Conservation (phyloP, 2,329 filamentous ascomycete species). For the Calonectria hawksworthii region DNA sequence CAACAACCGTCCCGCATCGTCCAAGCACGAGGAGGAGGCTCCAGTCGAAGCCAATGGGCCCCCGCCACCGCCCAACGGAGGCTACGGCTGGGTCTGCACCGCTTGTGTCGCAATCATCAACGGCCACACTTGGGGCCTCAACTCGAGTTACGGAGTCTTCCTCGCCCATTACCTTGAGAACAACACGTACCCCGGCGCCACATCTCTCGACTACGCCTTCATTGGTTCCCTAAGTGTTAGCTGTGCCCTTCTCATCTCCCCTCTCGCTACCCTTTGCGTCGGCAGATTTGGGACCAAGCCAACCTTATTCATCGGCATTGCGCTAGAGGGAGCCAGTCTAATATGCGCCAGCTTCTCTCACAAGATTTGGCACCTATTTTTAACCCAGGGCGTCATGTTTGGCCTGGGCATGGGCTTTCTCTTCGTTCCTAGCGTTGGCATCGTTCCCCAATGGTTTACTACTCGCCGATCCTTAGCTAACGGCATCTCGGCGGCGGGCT, state of each 20-base stretch:
- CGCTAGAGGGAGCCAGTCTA: constrained; percentile 74
- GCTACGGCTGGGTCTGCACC: constrained; percentile 66
- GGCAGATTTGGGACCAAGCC: constrained; percentile 73
- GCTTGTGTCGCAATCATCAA: constrained; percentile 66
- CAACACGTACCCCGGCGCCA: constrained; percentile 73
- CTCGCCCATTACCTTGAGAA: constrained; percentile 70
- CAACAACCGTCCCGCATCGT: constrained; percentile 15
- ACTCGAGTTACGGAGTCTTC: constrained; percentile 66
- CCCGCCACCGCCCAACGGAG: constrained; percentile 67
- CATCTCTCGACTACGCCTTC: constrained; percentile 79
- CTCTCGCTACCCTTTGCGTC: constrained; percentile 73
- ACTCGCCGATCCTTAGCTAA: constrained; percentile 78
- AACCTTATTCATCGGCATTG: constrained; percentile 74
- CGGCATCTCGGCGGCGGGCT: constrained; percentile 76
- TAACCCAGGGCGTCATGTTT: constrained; percentile 82
- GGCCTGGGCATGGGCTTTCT: constrained; percentile 84
- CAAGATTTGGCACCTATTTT: constrained; percentile 81
- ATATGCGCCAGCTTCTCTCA: constrained; percentile 78
- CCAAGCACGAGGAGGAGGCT: constrained; percentile 29
- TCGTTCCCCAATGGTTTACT: constrained; percentile 82
- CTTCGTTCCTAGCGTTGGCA: constrained; percentile 77
- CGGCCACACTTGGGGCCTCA: constrained; percentile 82
- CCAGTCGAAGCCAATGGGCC: constrained; percentile 34
- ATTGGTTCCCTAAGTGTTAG: constrained; percentile 66
- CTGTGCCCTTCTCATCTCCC: constrained; percentile 75